phyloP scores from a whole-genome alignment of 140 eudicot genomes.

The Ambrosia hybrid region DNA sequence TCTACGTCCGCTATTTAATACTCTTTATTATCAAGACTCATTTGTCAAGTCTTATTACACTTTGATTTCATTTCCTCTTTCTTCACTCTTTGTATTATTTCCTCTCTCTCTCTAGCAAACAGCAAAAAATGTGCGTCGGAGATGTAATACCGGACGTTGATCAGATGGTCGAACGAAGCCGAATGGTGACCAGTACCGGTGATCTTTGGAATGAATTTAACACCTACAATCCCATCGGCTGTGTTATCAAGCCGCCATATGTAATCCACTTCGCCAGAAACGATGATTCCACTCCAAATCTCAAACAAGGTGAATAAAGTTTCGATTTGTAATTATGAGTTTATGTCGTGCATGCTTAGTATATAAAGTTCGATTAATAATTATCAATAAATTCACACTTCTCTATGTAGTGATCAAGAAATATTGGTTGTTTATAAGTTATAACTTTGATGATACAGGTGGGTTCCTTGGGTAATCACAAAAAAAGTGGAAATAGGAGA shows the following conservation, averaged over 20 bases:
- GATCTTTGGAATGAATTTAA: slow-evolving; percentile 63
- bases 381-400: too few relatives aligned
- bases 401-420: too few relatives aligned
- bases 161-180: slow-evolving; percentile 38
- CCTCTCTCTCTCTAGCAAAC: not conserved
- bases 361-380: not conserved
- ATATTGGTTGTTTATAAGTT: too few relatives aligned
- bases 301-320: slow-evolving; percentile 25
- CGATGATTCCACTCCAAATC: not conserved
- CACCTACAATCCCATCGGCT: slow-evolving; percentile 28
- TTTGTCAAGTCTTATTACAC: not conserved
- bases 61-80: not conserved
- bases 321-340: not conserved
- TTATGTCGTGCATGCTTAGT: not conserved
- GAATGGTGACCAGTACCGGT: slow-evolving; percentile 42
- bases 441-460: too few relatives aligned
- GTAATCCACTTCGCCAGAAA: slow-evolving; percentile 9
- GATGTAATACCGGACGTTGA: slow-evolving; percentile 68
- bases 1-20: not conserved
- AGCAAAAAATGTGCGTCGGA: slow-evolving; percentile 73
- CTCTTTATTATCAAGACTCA: not conserved
- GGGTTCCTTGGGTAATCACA: too few relatives aligned
- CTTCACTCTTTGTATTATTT: not conserved
- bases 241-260: slow-evolving; percentile 33
- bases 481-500: too few relatives aligned